Percentiles rank a stretch among this genome's conserved stretches.
Conservation (phyloP, 768 basidiomycete species). For the Pleurotus ostreatus region DNA sequence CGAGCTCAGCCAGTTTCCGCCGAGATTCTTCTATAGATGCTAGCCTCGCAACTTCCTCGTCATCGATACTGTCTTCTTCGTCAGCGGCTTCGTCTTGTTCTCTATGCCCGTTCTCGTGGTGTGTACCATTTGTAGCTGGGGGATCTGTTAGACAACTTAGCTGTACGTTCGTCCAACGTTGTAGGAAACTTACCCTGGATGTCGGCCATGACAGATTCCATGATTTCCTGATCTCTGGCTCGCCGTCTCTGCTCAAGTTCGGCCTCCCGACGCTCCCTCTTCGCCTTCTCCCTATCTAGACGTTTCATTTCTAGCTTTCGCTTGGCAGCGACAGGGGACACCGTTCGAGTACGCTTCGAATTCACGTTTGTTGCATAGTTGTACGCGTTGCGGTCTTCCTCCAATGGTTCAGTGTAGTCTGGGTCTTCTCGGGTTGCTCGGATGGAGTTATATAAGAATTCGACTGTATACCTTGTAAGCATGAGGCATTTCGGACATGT, state of each 20-base stretch:
- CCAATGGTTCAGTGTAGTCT: conserved; percentile 22
- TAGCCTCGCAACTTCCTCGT: conserved; percentile 33
- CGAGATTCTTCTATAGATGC: conserved; percentile 59
- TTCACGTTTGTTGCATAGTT: conserved; percentile 26
- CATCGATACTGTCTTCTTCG: conserved; percentile 19
- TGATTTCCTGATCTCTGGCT: conserved; percentile 31
- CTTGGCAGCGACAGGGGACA: conserved; percentile 37
- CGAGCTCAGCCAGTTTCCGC: conserved; percentile 64
- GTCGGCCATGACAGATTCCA: conserved; percentile 37
- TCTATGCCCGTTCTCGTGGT: conserved; percentile 13
- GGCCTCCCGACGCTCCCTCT: conserved; percentile 33
- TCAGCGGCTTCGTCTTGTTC: conserved; percentile 13
- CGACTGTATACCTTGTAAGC: conserved; percentile 19
- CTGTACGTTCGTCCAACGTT: not conserved
- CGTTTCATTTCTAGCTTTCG: conserved; percentile 34
- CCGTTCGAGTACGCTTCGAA: conserved; percentile 49
- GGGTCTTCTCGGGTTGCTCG: conserved; percentile 25
- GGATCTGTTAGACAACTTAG: not conserved
- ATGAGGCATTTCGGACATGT: not conserved
- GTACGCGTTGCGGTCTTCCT: conserved; percentile 30
- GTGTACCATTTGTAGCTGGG: not conserved
- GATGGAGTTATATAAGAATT: conserved; percentile 30
- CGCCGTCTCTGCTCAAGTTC: conserved; percentile 34
- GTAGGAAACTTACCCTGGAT: not conserved
- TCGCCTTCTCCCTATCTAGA: conserved; percentile 36